Conservation (phyloP, 148 eudicot genomes). For the Silene conica region DNA sequence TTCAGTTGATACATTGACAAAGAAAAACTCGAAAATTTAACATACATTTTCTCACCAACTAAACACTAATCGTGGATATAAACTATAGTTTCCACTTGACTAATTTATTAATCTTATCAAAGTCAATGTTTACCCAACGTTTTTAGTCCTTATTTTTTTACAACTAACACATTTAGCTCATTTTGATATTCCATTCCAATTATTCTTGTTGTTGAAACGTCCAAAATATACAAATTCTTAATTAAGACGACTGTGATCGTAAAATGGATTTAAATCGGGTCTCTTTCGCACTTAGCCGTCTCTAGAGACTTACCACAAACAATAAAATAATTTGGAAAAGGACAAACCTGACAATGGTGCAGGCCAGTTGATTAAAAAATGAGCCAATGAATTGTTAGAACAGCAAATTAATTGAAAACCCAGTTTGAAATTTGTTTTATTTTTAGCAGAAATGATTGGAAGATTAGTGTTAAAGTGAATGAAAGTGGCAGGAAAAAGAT, state of each 20-base stretch:
- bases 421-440: not conserved
- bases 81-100: not conserved
- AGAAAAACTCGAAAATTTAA: too few species aligned
- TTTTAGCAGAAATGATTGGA: not conserved
- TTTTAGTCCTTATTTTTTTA: not conserved
- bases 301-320: not conserved
- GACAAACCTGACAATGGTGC: constrained; percentile 1
- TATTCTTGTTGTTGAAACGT: too few species aligned
- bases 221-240: too few species aligned
- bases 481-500: not conserved
- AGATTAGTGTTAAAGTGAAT: not conserved
- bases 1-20: too few species aligned
- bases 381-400: not conserved
- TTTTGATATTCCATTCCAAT: too few species aligned
- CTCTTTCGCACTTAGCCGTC: too few species aligned
- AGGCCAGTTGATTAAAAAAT: not conserved
- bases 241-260: too few species aligned
- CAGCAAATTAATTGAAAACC: not conserved
- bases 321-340: not conserved
- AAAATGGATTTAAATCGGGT: too few species aligned
- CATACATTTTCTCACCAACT: not conserved
- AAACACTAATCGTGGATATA: not conserved
- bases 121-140: not conserved
- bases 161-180: not conserved
- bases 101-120: not conserved